These are phyloP conservation scores for Starmera pachycereana DNA, from an alignment of 805 yeast species.

Conservation along the genomic window DNA sequence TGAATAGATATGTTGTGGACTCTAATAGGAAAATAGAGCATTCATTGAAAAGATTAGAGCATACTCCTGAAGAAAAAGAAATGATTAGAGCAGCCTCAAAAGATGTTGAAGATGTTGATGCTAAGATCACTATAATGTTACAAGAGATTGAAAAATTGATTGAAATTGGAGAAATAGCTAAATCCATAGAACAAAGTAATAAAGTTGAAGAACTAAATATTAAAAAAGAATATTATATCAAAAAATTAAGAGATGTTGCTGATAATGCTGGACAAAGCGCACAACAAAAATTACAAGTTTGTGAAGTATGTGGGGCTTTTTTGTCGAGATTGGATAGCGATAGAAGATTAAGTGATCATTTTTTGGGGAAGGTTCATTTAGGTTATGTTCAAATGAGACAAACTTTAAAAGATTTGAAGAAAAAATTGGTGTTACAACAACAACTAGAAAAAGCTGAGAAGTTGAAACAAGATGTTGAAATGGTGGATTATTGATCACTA, in stretches of 20 bases:
- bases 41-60: constrained; percentile 57
- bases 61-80: constrained; percentile 64
- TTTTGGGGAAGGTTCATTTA: constrained; percentile 76
- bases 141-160: constrained; percentile 53
- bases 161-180: constrained; percentile 36
- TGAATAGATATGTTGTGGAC: constrained; percentile 51
- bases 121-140: constrained; percentile 51
- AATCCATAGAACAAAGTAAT: constrained; percentile 39
- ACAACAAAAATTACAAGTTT: constrained; percentile 84
- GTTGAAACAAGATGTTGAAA: too few species aligned
- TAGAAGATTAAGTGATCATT: constrained; percentile 81
- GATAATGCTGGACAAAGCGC: constrained; percentile 78
- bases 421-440: constrained; percentile 1
- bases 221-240: constrained; percentile 42
- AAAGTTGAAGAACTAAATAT: constrained; percentile 33
- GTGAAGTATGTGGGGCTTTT: constrained; percentile 85
- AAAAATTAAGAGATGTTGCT: constrained; percentile 45
- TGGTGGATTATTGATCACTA: too few species aligned
- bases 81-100: constrained; percentile 43
- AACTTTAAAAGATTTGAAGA: constrained; percentile 16
- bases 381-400: constrained; percentile 72
- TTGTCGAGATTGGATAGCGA: constrained; percentile 80
- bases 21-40: constrained; percentile 54
- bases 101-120: constrained; percentile 52
- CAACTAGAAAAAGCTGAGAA: too few species aligned